Evolutionary conservation across 441 rosid species (phyloP).

Genomic region (Gossypium trilobum): DNA sequence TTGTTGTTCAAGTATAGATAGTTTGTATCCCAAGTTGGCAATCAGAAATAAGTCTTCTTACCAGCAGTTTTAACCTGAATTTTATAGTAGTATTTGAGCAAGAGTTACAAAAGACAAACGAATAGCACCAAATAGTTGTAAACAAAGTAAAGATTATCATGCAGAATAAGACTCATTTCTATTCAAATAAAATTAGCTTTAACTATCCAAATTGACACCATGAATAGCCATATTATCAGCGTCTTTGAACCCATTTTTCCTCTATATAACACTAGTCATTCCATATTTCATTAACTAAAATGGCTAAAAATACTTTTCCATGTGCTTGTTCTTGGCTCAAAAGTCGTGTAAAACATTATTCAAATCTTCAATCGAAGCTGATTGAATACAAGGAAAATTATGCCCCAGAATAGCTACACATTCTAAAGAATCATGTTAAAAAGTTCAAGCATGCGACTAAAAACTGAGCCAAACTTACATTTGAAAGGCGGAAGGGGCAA

Average conservation of each 20-base stretch:
- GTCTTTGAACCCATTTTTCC: neutral
- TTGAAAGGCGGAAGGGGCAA: slow-evolving; percentile 94
- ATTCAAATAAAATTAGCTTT: neutral
- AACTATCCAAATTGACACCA: neutral
- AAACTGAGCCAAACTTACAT: slow-evolving; percentile 44
- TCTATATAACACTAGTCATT: neutral
- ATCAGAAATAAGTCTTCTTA: neutral
- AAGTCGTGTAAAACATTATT: neutral
- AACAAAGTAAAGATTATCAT: neutral
- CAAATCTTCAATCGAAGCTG: neutral
- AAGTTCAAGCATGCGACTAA: neutral
- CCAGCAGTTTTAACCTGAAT: neutral
- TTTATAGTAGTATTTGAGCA: neutral
- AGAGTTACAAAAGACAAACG: neutral
- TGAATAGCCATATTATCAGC: neutral
- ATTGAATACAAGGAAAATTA: neutral
- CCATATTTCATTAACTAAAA: slow-evolving; percentile 5
- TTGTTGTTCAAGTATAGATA: neutral
- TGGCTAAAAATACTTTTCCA: neutral
- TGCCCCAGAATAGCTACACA: neutral
- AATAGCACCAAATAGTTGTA: neutral
- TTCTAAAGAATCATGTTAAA: neutral
- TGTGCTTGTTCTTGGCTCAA: neutral
- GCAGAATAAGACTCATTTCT: neutral
- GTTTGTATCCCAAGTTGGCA: neutral